Percentiles rank a stretch among this genome's conserved stretches.
Evolutionary conservation across 106 monocot species (phyloP).

Genomic region (Acorus gramineus): DNA sequence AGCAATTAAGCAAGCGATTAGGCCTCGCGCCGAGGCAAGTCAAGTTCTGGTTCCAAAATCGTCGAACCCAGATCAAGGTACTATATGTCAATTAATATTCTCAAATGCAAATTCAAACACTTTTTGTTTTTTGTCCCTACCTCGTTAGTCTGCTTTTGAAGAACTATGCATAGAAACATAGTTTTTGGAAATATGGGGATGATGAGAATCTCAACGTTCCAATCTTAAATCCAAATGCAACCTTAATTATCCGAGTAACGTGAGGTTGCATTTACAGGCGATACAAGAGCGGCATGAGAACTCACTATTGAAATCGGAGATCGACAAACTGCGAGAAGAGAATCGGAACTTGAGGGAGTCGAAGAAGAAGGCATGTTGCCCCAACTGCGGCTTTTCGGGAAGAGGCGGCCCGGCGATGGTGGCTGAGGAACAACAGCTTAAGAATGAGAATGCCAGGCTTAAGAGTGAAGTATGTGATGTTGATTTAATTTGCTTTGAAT

Average conservation of each 20-base stretch:
- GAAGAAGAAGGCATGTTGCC: constrained; percentile 37
- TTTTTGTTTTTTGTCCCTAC: background rate
- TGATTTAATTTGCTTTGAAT: background rate
- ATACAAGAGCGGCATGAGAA: constrained; percentile 76
- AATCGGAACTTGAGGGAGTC: constrained; percentile 38
- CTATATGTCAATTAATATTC: no score
- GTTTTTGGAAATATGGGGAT: background rate
- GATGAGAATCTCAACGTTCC: background rate
- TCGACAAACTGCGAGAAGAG: constrained; percentile 59
- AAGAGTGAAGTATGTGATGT: constrained; percentile 41
- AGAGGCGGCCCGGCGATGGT: constrained; percentile 9
- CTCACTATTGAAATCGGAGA: constrained; percentile 51
- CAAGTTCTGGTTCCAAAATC: constrained; percentile 85
- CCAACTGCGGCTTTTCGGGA: constrained; percentile 31
- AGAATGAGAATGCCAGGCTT: constrained; percentile 45
- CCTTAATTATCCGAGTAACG: no score
- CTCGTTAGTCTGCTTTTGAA: no score
- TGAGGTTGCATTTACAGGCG: constrained; percentile 23
- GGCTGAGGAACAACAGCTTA: constrained; percentile 34
- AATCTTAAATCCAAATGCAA: no score
- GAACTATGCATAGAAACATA: background rate
- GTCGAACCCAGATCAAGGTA: constrained; percentile 76
- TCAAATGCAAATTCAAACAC: background rate
- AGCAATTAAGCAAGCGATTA: constrained; percentile 44
- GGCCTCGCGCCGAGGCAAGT: constrained; percentile 64